Evolutionary conservation across 345 rosid species (phyloP), one percentile per base, ranked within the genome.

Genomic region (Trapa bicornis): DNA sequence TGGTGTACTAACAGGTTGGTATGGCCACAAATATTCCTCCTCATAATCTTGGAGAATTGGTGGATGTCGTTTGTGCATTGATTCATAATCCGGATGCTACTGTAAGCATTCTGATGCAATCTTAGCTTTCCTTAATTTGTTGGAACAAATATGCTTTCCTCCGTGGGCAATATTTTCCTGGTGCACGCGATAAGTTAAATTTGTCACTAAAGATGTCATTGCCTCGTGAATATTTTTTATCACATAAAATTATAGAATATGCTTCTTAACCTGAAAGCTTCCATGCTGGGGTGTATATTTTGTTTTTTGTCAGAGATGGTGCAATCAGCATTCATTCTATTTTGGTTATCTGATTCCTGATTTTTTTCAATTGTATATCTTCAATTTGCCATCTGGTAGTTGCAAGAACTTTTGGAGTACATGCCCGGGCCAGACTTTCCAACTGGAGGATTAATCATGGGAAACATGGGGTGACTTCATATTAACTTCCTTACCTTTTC

Each of bases 341-440:
- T 38, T 48, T 38, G 45, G 8, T 10, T 63, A 37, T 48, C 43
- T 13, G 72, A 33, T 54, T 16, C 54, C 32, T 35, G 50, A 33
- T 47, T 42, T 22, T 22, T 52, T 37, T 62, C 7, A 7, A 45
- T 57, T 54, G 12, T 60, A 32, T 57, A 13, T 32, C 9, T 37
- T 38, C 45, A 65, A 67, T 64, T 71, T 65, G 50, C 66, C n/a
- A 69, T 73, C 60, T 74, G 37, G 45, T 78, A 93, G 98, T 75
- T 93, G 81, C 98, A 90, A 89, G 98, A 93, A 75, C 75, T 93
- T 76, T 76, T 90, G 81, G 98, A 93, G 74, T 88, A 93, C 84
- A 93, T 93, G 98, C 98, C 98, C 70, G 98, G 95, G 47, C 98
- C 98, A 35, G 98, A 93, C 81, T 93, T 93, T 75, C 98, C 98